phyloP scores from a whole-genome alignment of 805 yeast species.

The Candida taoyuanica region DNA sequence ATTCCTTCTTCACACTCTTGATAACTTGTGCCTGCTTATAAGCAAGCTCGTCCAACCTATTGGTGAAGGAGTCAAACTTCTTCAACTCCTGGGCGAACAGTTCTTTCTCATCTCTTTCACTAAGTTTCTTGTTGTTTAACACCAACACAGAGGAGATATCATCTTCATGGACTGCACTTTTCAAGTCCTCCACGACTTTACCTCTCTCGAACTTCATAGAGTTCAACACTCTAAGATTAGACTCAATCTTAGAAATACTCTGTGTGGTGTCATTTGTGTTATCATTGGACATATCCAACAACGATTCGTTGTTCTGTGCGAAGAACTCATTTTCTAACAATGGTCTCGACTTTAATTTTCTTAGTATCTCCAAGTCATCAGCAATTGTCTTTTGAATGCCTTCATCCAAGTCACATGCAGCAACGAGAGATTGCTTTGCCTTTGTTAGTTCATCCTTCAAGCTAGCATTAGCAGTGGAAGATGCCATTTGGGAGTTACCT shows the following conservation, averaged over 20 bases:
- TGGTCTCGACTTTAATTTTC: conserved; percentile 41
- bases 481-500: conserved; percentile 31
- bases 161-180: conserved; percentile 67
- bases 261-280: conserved; percentile 27
- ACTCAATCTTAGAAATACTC: conserved; percentile 48
- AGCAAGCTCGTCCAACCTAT: conserved; percentile 64
- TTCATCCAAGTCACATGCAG: conserved; percentile 58
- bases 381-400: conserved; percentile 46
- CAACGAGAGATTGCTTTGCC: conserved; percentile 53
- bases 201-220: conserved; percentile 60
- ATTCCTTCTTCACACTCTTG: conserved; percentile 38
- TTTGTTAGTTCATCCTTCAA: conserved; percentile 54
- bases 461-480: conserved; percentile 32
- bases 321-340: conserved; percentile 23
- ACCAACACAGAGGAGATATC: conserved; percentile 78
- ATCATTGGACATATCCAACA: conserved; percentile 67
- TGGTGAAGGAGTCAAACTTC: conserved; percentile 67
- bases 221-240: conserved; percentile 55
- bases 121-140: conserved; percentile 43
- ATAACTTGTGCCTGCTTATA: conserved; percentile 54
- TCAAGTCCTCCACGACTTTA: conserved; percentile 58
- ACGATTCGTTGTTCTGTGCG: conserved; percentile 33
- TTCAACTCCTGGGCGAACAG: conserved; percentile 68
- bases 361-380: conserved; percentile 37
- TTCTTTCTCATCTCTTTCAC: conserved; percentile 52